Evolutionary conservation across 257 asterid genomes (phyloP), one percentile per base, ranked within the genome.

Genomic region (Capsicum baccatum): DNA sequence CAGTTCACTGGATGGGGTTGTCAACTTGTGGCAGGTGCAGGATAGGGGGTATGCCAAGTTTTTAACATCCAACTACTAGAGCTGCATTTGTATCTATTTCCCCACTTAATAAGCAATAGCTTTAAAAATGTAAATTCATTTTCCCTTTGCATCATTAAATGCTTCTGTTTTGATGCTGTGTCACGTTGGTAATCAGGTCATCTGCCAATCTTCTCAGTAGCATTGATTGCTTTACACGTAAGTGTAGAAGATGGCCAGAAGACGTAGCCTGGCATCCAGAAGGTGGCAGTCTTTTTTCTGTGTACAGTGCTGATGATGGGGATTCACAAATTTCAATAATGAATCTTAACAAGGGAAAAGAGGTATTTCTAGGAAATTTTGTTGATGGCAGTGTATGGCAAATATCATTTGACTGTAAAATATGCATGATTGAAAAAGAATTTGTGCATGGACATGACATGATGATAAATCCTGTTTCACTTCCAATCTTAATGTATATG

Each of bases 181-280:
- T 54, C 14, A 42, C 80, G 35, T 83, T 42, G 78, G 17, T 55
- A 42, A 68, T 83, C 97, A 96, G 99, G 86, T 90, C 96, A 76
- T 82, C 87, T 88, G 98, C 94, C 86, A 87, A 69, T 86, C 91
- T 90, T 81, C 83, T 93, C 81, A 93, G 94, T 86, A 82, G 91
- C 85, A 87, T 94, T 64, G 94, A 91, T 83, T 95, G 98, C 89
- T 88, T 79, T 82, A 92, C 98, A 4, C 90, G 82, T 83, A 92
- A 95, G 91, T 86, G 90, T 50, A 90, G 97, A 91, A 92, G 96
- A 88, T 97, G 99, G 99, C 96, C 99, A 37, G 98, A 97, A 91
- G 99, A 95, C 83, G 86, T 97, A 60, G 97, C 97, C 85, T 97
- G 99, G 99, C 97, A 97, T 92, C 98, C 99, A 11, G 86, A 86